Evolutionary conservation across 805 yeast genomes (phyloP).

Genomic region (Saccharomycopsis capsularis): DNA sequence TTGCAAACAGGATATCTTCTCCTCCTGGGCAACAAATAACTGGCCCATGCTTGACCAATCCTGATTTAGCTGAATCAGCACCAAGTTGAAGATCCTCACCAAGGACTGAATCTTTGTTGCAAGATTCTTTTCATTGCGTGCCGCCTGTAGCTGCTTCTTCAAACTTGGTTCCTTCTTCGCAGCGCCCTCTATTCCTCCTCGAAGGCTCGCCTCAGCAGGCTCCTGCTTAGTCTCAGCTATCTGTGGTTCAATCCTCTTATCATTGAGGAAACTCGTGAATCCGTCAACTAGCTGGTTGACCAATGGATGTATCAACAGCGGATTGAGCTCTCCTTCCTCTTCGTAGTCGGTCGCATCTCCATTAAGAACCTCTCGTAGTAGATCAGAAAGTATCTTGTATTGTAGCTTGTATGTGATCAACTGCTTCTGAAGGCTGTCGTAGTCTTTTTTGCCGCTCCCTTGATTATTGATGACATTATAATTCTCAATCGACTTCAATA

Average conservation of each 20-base stretch:
- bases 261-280: neutral
- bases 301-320: neutral
- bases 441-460: neutral
- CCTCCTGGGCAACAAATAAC: slow-evolving; percentile 1
- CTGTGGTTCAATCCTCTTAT: neutral
- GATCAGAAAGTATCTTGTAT: slow-evolving; percentile 11
- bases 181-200: no score
- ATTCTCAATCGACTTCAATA: slow-evolving; percentile 11
- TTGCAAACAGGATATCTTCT: slow-evolving; percentile 10
- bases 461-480: neutral
- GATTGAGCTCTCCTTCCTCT: neutral
- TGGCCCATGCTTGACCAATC: neutral
- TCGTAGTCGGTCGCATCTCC: slow-evolving; percentile 7
- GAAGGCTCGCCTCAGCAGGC: no score
- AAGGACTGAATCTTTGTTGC: slow-evolving; percentile 2
- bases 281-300: slow-evolving; percentile 8
- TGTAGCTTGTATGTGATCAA: slow-evolving; percentile 15
- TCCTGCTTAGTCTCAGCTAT: neutral
- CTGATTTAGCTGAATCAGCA: neutral
- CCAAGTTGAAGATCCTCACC: neutral
- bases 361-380: slow-evolving; percentile 11
- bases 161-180: no score
- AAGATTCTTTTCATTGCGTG: slow-evolving; percentile 5
- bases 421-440: slow-evolving; percentile 11
- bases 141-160: neutral